phyloP scores from a whole-genome alignment of 1,139 yeast species.

The Yamadazyma membranifaciens region DNA sequence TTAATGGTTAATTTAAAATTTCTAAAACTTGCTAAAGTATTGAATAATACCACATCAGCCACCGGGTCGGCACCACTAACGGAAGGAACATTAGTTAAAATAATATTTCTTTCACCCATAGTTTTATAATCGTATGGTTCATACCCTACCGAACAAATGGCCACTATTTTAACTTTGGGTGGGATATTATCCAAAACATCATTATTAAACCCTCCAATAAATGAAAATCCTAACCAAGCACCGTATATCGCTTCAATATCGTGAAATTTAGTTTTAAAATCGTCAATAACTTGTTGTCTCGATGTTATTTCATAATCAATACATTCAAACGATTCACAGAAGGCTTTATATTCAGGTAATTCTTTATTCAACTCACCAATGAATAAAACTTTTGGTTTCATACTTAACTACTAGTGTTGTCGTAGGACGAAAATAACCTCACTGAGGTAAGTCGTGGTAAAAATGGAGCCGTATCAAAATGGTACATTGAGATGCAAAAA shows the following conservation, averaged over 20 bases:
- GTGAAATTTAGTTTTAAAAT: constrained; percentile 31
- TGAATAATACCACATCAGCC: constrained; percentile 69
- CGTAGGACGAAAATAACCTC: neutral
- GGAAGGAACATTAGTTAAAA: constrained; percentile 66
- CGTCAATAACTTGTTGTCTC: constrained; percentile 38
- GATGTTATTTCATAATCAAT: constrained; percentile 42
- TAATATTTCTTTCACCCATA: constrained; percentile 42
- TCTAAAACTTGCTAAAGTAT: constrained; percentile 62
- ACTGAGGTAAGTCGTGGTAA: neutral
- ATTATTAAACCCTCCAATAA: constrained; percentile 48
- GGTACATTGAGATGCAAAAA: neutral
- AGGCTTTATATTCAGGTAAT: constrained; percentile 36
- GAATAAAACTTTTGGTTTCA: constrained; percentile 35
- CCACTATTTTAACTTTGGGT: constrained; percentile 48
- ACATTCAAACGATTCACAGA: constrained; percentile 42
- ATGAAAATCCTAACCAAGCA: constrained; percentile 57
- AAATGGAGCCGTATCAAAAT: neutral
- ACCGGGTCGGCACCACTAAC: constrained; percentile 65
- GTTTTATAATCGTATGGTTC: constrained; percentile 54
- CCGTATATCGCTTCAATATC: constrained; percentile 59
- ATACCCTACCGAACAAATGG: constrained; percentile 71
- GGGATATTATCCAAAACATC: constrained; percentile 55
- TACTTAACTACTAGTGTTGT: too few species aligned
- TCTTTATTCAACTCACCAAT: constrained; percentile 41
- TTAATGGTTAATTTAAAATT: constrained; percentile 52